Evolutionary conservation across 1,284 basidiomycete species (phyloP).

Genomic region (Ganoderma sinense): DNA sequence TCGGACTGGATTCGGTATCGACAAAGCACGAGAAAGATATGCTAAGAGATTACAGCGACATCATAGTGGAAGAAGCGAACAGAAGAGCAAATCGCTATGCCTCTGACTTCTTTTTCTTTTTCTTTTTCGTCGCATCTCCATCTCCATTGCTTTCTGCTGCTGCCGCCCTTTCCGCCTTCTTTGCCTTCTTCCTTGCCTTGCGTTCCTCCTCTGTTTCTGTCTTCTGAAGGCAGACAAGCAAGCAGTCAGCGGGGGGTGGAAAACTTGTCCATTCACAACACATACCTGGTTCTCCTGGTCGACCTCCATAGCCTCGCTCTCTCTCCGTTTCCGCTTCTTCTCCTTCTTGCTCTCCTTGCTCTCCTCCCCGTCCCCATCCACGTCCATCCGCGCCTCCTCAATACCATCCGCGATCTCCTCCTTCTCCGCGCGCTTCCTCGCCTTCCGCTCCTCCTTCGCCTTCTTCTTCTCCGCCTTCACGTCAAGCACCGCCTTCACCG

Average conservation of each 20-base stretch:
- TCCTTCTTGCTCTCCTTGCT: constrained; percentile 58
- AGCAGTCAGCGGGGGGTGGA: constrained; percentile 15
- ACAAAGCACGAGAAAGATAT: background rate
- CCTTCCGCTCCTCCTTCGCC: constrained; percentile 73
- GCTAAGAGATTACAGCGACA: background rate
- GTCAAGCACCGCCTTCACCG: constrained; percentile 70
- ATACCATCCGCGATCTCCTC: constrained; percentile 46
- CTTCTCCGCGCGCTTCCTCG: constrained; percentile 47
- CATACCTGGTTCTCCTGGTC: constrained; percentile 47
- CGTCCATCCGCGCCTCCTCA: constrained; percentile 54
- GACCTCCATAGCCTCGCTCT: constrained; percentile 56
- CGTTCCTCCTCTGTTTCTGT: constrained; percentile 76
- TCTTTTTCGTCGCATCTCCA: constrained; percentile 53
- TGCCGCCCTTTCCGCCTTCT: constrained; percentile 72
- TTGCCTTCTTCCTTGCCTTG: constrained; percentile 76
- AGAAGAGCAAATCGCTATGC: constrained; percentile 36
- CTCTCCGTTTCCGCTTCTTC: constrained; percentile 77
- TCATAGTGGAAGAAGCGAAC: background rate
- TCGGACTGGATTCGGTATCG: background rate
- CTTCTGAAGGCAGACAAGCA: constrained; percentile 29
- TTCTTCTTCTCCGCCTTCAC: constrained; percentile 85
- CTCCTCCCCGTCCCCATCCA: constrained; percentile 48
- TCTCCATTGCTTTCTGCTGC: constrained; percentile 33
- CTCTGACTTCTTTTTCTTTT: constrained; percentile 80
- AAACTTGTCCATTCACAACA: constrained; percentile 19